A percentile compares a stretch with the other conserved stretches of the same genome.
Evolutionary conservation across 805 yeast genomes (phyloP).

Genomic region (Kodamaea neixiangensis): DNA sequence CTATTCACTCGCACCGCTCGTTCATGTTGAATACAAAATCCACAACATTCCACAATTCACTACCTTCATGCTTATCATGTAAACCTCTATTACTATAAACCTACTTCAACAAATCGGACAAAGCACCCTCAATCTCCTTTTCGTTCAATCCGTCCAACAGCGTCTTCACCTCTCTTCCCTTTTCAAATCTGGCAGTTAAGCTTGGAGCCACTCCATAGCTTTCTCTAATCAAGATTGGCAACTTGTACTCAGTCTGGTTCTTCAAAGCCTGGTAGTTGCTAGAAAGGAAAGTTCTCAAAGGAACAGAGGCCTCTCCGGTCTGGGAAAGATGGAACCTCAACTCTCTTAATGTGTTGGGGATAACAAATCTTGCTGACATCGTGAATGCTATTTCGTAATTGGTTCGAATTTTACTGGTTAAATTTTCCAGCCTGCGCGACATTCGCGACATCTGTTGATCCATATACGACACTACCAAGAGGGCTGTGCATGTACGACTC

Average conservation of each 20-base stretch:
- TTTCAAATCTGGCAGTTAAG: conserved; percentile 70
- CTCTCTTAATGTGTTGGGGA: conserved; percentile 67
- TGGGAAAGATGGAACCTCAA: conserved; percentile 81
- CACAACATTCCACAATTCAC: neutral
- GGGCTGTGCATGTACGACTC: neutral
- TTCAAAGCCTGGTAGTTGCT: conserved; percentile 66
- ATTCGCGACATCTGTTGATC: conserved; percentile 2
- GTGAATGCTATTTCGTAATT: conserved; percentile 9
- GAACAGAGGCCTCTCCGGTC: conserved; percentile 68
- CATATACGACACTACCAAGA: neutral
- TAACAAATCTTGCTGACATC: conserved; percentile 42
- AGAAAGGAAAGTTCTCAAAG: conserved; percentile 64
- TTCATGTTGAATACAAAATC: too few relatives aligned
- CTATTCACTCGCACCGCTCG: too few relatives aligned
- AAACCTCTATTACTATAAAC: neutral
- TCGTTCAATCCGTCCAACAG: conserved; percentile 50
- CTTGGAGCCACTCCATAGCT: conserved; percentile 71
- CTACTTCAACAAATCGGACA: conserved; percentile 39
- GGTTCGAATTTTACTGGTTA: conserved; percentile 14
- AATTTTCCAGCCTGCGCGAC: conserved; percentile 1
- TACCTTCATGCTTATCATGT: neutral
- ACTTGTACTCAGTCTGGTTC: conserved; percentile 54
- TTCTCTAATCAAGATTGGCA: conserved; percentile 81
- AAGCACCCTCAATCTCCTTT: conserved; percentile 43
- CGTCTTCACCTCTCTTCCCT: conserved; percentile 52